Conservation (phyloP, 2,329 filamentous ascomycete genomes). For the Alternaria sp. region DNA sequence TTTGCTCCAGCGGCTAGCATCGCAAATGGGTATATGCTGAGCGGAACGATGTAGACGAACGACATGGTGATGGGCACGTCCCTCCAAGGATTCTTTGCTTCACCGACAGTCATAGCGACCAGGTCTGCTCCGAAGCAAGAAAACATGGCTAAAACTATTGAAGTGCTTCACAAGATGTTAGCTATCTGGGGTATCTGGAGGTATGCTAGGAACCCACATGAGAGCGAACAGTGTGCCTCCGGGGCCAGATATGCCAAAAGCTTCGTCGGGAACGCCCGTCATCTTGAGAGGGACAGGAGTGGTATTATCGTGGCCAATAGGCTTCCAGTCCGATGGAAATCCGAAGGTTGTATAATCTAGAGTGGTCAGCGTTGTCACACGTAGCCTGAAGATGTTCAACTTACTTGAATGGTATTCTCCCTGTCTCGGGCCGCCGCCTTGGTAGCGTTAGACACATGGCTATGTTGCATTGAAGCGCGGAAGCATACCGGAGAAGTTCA, state of each 20-base stretch:
- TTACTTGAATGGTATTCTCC: conserved; percentile 18
- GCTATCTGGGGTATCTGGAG: neutral
- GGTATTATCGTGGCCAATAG: conserved; percentile 25
- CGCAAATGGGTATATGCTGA: conserved; percentile 33
- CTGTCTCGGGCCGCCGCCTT: conserved; percentile 13
- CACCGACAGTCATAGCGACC: conserved; percentile 39
- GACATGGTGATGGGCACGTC: conserved; percentile 40
- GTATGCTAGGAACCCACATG: conserved; percentile 21
- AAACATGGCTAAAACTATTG: conserved; percentile 39
- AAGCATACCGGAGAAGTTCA: conserved; percentile 33
- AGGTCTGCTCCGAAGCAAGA: conserved; percentile 41
- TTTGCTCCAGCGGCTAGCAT: conserved; percentile 37
- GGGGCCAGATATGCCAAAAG: conserved; percentile 29
- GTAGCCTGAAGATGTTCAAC: neutral
- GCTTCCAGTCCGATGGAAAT: conserved; percentile 32
- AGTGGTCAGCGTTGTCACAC: neutral
- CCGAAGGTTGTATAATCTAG: conserved; percentile 29
- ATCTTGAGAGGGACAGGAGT: conserved; percentile 1
- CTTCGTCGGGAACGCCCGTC: conserved; percentile 13
- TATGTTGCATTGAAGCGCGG: neutral
- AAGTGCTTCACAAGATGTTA: conserved; percentile 25
- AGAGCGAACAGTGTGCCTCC: conserved; percentile 38
- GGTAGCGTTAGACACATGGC: neutral
- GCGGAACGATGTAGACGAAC: conserved; percentile 40
- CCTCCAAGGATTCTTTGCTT: conserved; percentile 35